These are phyloP conservation scores for Coprinopsis marcescibilis DNA, from an alignment of 768 basidiomycete species.

Conservation along the genomic window DNA sequence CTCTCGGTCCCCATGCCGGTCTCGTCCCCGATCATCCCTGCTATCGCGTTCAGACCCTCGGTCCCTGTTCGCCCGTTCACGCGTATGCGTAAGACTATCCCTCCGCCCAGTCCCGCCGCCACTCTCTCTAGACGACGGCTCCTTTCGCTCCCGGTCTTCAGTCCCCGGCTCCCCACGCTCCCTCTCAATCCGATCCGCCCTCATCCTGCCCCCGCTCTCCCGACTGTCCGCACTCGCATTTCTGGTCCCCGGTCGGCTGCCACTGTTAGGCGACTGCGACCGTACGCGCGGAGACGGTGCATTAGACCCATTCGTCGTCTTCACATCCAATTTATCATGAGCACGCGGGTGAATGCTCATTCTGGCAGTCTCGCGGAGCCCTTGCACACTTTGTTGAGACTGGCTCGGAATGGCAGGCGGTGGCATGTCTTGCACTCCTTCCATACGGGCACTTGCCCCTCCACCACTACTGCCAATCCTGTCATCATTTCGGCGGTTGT, in stretches of 20 bases:
- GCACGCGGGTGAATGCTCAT: constrained; percentile 45
- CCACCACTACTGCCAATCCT: too few relatives aligned
- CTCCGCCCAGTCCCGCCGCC: constrained; percentile 34
- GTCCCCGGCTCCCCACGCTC: constrained; percentile 45
- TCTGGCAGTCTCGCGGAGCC: constrained; percentile 74
- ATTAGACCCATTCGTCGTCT: constrained; percentile 30
- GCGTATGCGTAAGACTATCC: constrained; percentile 46
- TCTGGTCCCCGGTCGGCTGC: constrained; percentile 53
- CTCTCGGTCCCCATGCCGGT: constrained; percentile 47
- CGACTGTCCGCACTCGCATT: constrained; percentile 71
- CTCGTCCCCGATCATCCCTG: constrained; percentile 31
- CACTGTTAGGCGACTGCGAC: constrained; percentile 57
- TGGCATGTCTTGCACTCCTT: constrained; percentile 45
- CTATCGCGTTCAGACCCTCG: constrained; percentile 35
- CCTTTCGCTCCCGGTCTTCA: constrained; percentile 41
- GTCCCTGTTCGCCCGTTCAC: constrained; percentile 43
- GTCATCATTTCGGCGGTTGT: constrained; percentile 5
- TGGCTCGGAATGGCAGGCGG: constrained; percentile 77
- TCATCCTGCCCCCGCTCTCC: constrained; percentile 56
- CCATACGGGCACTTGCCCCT: too few relatives aligned
- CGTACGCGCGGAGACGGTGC: constrained; percentile 58
- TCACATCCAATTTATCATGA: constrained; percentile 28
- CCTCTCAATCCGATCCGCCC: constrained; percentile 42
- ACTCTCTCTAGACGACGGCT: constrained; percentile 39
- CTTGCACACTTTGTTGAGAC: constrained; percentile 71